A percentile compares a stretch with the other conserved stretches of the same genome.
These are phyloP conservation scores for Xylaria scruposa DNA, from an alignment of 495 filamentous ascomycete genomes.

Conservation along the genomic window DNA sequence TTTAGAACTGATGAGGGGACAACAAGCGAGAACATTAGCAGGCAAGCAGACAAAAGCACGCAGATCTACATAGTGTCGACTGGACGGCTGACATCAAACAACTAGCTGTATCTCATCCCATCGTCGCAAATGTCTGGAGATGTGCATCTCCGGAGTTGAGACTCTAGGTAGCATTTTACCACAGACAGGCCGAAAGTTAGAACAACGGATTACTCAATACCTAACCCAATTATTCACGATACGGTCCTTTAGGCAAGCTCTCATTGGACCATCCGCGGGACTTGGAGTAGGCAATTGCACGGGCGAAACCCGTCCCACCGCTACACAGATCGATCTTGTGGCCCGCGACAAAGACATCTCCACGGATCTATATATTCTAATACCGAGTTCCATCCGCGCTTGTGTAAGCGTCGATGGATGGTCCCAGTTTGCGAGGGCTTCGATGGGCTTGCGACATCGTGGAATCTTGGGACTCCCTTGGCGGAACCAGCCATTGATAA, in stretches of 20 bases:
- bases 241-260: not conserved
- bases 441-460: not conserved
- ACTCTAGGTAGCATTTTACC: not conserved
- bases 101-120: constrained; percentile 1
- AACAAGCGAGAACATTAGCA: not conserved
- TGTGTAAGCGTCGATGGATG: not conserved
- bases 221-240: not conserved
- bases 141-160: constrained; percentile 24
- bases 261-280: constrained; percentile 2
- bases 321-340: not conserved
- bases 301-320: constrained; percentile 6
- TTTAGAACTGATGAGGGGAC: not conserved
- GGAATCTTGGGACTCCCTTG: constrained; percentile 2
- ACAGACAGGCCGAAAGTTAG: not conserved
- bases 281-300: constrained; percentile 2
- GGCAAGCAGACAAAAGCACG: constrained; percentile 1
- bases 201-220: not conserved
- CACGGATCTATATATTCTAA: constrained; percentile 14
- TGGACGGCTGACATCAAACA: not conserved
- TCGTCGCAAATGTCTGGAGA: constrained; percentile 17
- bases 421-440: not conserved
- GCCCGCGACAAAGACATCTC: constrained; percentile 15
- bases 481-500: constrained; percentile 14
- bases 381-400: constrained; percentile 14
- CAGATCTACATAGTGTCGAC: constrained; percentile 14